Base-by-base conservation (phyloP, 768 basidiomycete genomes). In the Pleurotus sapidus region DNA sequence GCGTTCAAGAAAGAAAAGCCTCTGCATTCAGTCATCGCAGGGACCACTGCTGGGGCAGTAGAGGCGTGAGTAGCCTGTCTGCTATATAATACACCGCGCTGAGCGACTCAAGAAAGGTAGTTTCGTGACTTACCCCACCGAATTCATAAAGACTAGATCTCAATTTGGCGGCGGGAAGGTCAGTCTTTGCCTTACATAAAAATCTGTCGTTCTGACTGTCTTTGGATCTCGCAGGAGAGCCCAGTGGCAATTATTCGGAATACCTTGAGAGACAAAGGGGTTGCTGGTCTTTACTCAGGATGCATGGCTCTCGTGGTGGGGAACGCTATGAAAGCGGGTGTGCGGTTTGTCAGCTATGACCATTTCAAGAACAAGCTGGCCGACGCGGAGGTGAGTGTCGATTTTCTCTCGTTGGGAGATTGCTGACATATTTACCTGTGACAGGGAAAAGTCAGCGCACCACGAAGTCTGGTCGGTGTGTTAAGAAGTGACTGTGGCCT, bases 261-360 rank as follows among this genome's bases (percentile, higher is more conserved):
- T 25, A 98, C 95, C 0, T 57, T 96, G 25, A 77, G 79, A 59
- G 80, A 80, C 1, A 86, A 90, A 60, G 97, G 97, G 7, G 62
- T 97, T 12, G 67, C 70, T 0, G 97, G 96, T 0, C 79, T 99
- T n/a, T 99, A 99, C 63, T 91, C 94, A 0, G 95, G 95, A 67
- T 93, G 91, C 65, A 83, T 82, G 17, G 96, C 97, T 0, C 80
- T 98, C 14, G 84, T 98, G 4, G 77, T 94, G 12, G 97, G 96
- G 11, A 98, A 98, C 69, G 82, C 95, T 0, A 68, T 84, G 63
- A 99, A 99, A 76, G 97, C 97, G 1, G 97, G 95, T 3, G 95
- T 99, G 38, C 81, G 97, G 43, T 99, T 99, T 70, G 83, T 97
- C 57, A 89, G 87, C 63, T 99, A 99, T 72, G 95, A 98, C 68